Conservation (phyloP, 257 asterid genomes). For the Plantago ovata region DNA sequence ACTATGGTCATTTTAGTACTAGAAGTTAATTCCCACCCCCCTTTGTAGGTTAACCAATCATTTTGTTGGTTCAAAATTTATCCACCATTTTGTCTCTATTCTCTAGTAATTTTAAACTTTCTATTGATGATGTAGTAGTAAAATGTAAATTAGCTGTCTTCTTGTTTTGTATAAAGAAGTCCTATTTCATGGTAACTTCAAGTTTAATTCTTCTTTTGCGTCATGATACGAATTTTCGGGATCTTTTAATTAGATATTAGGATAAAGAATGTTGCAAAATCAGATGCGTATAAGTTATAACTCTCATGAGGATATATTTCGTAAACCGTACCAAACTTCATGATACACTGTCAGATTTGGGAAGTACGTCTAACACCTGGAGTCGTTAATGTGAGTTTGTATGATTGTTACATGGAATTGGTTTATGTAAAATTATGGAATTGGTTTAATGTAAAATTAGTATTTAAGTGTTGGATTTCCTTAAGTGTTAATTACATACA, state of each 20-base stretch:
- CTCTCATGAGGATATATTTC: too few relatives aligned
- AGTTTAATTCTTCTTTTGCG: constrained; percentile 10
- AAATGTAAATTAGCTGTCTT: constrained; percentile 21
- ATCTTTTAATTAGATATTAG: not conserved
- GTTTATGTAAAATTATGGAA: too few relatives aligned
- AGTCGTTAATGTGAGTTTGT: too few relatives aligned
- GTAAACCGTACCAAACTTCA: too few relatives aligned
- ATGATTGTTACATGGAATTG: too few relatives aligned
- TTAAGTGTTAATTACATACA: too few relatives aligned
- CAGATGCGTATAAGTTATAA: too few relatives aligned
- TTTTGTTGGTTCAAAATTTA: constrained; percentile 29
- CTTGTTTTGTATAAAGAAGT: constrained; percentile 17
- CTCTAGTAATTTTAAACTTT: constrained; percentile 27
- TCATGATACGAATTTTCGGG: constrained; percentile 16
- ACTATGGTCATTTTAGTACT: constrained; percentile 39
- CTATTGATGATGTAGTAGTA: constrained; percentile 33
- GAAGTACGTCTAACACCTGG: too few relatives aligned
- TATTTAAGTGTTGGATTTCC: not conserved
- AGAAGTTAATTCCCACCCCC: constrained; percentile 10
- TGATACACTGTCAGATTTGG: too few relatives aligned
- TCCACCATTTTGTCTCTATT: too few relatives aligned
- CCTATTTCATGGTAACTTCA: constrained; percentile 21
- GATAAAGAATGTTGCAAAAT: too few relatives aligned
- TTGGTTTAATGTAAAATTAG: too few relatives aligned
- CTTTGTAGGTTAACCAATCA: constrained; percentile 45